These are phyloP conservation scores for Dictyostelium intermedium DNA, from an alignment of 78 protist species.

Conservation along the genomic window DNA sequence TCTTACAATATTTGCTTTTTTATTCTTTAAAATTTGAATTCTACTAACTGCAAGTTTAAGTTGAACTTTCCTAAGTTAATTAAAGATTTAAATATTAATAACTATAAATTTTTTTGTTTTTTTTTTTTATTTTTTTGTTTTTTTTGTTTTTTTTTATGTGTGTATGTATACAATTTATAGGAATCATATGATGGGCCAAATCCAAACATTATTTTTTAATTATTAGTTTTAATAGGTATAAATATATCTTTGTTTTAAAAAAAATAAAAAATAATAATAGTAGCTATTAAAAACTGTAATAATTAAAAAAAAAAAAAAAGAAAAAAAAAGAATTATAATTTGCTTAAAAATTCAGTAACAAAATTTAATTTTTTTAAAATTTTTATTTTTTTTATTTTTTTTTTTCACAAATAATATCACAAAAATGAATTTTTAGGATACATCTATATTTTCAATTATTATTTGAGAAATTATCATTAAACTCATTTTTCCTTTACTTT, in stretches of 20 bases:
- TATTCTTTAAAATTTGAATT: constrained; percentile 60
- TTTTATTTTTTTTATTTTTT: no score
- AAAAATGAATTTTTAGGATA: not conserved
- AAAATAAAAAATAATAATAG: no score
- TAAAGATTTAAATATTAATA: not conserved
- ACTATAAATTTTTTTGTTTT: no score
- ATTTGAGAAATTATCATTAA: no score
- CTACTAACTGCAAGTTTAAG: constrained; percentile 76
- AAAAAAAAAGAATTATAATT: no score
- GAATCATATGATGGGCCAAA: not conserved
- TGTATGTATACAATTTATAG: not conserved
- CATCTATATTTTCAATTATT: no score
- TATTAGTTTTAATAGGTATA: not conserved
- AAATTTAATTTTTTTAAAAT: no score
- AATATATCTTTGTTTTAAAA: no score
- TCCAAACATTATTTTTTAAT: not conserved
- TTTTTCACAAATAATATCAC: not conserved
- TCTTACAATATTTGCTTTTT: constrained; percentile 49
- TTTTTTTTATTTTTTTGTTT: no score
- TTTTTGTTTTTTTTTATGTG: no score
- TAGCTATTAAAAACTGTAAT: not conserved
- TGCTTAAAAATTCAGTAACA: not conserved
- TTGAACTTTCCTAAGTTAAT: constrained; percentile 44
- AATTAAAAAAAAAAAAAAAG: no score
- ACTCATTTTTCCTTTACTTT: no score